A percentile compares a stretch with the other conserved stretches of the same genome.
These are phyloP conservation scores for Lachancea mirantina DNA, from an alignment of 805 yeast species.

Conservation along the genomic window DNA sequence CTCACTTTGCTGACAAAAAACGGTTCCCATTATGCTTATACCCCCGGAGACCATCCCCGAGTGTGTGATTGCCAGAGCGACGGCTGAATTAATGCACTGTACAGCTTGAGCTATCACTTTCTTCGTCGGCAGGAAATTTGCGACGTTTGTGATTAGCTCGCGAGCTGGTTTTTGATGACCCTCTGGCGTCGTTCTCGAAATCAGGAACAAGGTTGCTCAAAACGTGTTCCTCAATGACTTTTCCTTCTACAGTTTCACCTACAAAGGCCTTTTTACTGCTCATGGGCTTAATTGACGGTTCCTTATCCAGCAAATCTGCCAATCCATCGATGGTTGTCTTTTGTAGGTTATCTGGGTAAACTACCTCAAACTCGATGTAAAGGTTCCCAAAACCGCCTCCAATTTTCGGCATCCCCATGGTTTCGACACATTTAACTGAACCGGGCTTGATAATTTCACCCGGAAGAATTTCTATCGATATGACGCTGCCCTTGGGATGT, in stretches of 20 bases:
- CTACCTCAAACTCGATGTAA: slow-evolving; percentile 49
- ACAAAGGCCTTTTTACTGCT: not conserved
- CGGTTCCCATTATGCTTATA: too few species aligned
- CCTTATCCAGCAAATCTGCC: slow-evolving; percentile 14
- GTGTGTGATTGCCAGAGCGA: too few species aligned
- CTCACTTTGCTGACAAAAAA: too few species aligned
- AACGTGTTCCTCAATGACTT: slow-evolving; percentile 5
- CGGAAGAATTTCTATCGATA: slow-evolving; percentile 36
- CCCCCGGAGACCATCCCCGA: too few species aligned
- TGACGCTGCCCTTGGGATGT: slow-evolving; percentile 32
- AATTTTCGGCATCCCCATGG: slow-evolving; percentile 55
- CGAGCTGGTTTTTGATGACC: too few species aligned
- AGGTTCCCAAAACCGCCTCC: slow-evolving; percentile 36
- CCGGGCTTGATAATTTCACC: slow-evolving; percentile 50
- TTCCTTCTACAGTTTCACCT: not conserved
- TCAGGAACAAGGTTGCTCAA: slow-evolving; percentile 2
- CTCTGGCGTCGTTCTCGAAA: too few species aligned
- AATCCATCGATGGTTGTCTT: slow-evolving; percentile 16
- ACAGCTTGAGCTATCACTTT: too few species aligned
- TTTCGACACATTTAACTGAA: slow-evolving; percentile 34
- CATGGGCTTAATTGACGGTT: slow-evolving; percentile 7
- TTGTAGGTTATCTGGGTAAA: slow-evolving; percentile 40
- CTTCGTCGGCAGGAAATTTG: too few species aligned
- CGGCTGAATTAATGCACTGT: too few species aligned
- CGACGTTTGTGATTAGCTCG: too few species aligned